phyloP scores from a whole-genome alignment of 495 filamentous ascomycete genomes.

The Neurospora hispaniola region DNA sequence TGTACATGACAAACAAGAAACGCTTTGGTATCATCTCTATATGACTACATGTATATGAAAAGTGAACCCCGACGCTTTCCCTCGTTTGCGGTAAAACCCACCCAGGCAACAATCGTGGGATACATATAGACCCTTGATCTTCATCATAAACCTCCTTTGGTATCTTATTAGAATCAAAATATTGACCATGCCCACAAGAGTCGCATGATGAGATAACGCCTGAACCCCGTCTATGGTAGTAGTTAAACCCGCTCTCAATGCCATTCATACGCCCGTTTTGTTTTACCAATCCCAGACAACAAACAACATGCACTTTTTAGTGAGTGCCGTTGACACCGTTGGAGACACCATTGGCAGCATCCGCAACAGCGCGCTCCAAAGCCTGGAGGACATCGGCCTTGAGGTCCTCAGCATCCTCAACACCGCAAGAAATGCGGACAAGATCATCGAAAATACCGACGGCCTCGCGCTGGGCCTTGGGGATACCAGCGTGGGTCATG shows the following conservation, averaged over 20 bases:
- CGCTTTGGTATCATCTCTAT: background rate
- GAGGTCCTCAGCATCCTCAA: constrained; percentile 86
- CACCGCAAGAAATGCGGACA: constrained; percentile 85
- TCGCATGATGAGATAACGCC: background rate
- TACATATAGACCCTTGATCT: background rate
- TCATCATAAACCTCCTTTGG: background rate
- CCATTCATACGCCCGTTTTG: background rate
- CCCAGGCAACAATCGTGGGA: background rate
- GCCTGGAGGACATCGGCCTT: constrained; percentile 76
- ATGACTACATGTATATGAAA: background rate
- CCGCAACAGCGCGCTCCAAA: constrained; percentile 58
- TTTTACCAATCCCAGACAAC: background rate
- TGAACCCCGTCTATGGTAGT: background rate
- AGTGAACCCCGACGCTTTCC: background rate
- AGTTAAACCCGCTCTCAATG: background rate
- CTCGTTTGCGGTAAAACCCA: background rate
- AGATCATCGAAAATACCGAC: constrained; percentile 96
- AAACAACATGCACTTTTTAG: background rate
- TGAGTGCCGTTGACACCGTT: constrained; percentile 13
- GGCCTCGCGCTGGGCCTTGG: constrained; percentile 74
- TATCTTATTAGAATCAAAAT: background rate
- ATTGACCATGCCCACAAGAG: background rate
- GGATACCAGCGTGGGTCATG: constrained; percentile 97
- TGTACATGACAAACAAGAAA: background rate
- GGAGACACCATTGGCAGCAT: constrained; percentile 19